Evolutionary conservation across 208 protist species (phyloP), one percentile per base, ranked within the genome.

Genomic region (Leishmania martiniquensis): DNA sequence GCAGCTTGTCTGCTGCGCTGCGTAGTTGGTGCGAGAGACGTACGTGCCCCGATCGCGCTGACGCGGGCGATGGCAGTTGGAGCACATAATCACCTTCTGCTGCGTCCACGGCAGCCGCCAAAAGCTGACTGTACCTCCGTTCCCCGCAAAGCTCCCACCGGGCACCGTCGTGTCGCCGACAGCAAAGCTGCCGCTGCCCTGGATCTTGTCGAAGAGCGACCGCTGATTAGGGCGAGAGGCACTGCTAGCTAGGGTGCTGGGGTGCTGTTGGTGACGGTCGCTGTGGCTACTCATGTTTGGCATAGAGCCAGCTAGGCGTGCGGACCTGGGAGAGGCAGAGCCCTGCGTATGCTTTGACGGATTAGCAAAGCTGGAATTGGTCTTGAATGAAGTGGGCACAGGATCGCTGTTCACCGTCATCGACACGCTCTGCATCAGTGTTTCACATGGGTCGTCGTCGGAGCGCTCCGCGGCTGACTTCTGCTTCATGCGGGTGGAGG

Each of bases 21-120:
- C 25, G 67, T 83, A 83, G 73, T 49, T 62, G 10, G 67, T 68
- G 45, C 79, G 79, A 20, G 73, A 83, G 45, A 83, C 67, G 69
- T 73, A 72, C 15, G 68, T 42, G n/a, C 32, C 73, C 17, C 74
- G 73, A 32, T 83, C 79, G 45, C 34, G 51, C 79, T 83, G 66
- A 37, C 79, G 74, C 0, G 84, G 84, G 37, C 87, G 87, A 51
- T 88, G 77, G 74, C 87, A 91, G 72, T 88, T 84, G 34, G 79
- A 68, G 78, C 87, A 91, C 84, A 91, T 86, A 9, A 59, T 67
- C 29, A 91, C 87, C 52, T 78, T 76, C 81, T 84, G 82, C 77
- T 91, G 81, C 49, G 72, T 81, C 82, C 87, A 88, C 25, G 87
- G 87, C 68, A 91, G 63, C 34, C 76, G 76, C 87, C 87, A 91